phyloP scores from a whole-genome alignment of 2,329 filamentous ascomycete species.

The Xylaria sp. region DNA sequence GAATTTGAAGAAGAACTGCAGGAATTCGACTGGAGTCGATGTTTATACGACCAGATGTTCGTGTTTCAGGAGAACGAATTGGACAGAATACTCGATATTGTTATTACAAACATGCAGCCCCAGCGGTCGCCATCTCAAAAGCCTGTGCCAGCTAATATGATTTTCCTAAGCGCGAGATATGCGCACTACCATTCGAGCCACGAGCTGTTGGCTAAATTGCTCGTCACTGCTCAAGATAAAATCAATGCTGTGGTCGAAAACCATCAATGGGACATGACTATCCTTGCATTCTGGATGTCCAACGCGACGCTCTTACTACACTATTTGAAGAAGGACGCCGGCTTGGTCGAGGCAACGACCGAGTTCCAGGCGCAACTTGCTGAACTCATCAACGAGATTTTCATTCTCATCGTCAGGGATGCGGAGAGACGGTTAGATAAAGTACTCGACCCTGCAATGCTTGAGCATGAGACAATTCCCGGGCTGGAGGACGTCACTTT shows the following conservation, averaged over 20 bases:
- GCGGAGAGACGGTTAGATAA: constrained; percentile 96
- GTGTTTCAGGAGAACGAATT: constrained; percentile 96
- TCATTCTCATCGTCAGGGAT: constrained; percentile 94
- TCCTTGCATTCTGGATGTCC: constrained; percentile 97
- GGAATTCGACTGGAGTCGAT: constrained; percentile 94
- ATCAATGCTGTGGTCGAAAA: constrained; percentile 97
- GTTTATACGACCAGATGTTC: constrained; percentile 98
- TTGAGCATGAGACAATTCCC: constrained; percentile 97
- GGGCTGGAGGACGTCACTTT: constrained; percentile 97
- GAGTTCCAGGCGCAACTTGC: constrained; percentile 92
- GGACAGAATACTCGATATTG: constrained; percentile 87
- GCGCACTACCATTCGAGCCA: constrained; percentile 93
- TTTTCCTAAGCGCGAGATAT: constrained; percentile 93
- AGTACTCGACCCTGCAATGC: constrained; percentile 87
- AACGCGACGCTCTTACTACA: constrained; percentile 95
- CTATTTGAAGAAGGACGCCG: constrained; percentile 92
- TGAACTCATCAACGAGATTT: constrained; percentile 96
- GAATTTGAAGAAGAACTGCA: constrained; percentile 87
- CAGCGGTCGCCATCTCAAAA: constrained; percentile 96
- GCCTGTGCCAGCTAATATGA: constrained; percentile 93
- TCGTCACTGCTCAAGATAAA: constrained; percentile 88
- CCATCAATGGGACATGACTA: constrained; percentile 99
- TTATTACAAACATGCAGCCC: constrained; percentile 98
- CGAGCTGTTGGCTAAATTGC: constrained; percentile 78
- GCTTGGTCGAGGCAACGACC: constrained; percentile 76